A percentile compares a stretch with the other conserved stretches of the same genome.
Evolutionary conservation across 768 basidiomycete species (phyloP).

Genomic region (Suillus ampliporus): DNA sequence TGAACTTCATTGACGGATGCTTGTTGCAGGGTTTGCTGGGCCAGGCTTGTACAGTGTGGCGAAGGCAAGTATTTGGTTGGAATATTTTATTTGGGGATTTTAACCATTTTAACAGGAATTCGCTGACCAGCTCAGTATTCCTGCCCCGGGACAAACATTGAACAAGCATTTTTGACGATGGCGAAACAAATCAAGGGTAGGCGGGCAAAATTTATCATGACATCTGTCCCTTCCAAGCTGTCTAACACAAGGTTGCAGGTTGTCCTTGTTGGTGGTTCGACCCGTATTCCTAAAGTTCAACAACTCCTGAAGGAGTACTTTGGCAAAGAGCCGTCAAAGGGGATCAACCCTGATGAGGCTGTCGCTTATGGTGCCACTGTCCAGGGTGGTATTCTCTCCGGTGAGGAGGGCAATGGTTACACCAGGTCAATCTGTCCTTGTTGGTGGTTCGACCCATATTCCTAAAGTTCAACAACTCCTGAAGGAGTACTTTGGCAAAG

Average conservation of each 20-base stretch:
- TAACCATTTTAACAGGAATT: slow-evolving; percentile 66
- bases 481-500: slow-evolving; percentile 98
- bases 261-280: slow-evolving; percentile 95
- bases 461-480: slow-evolving; percentile 99
- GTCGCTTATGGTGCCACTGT: slow-evolving; percentile 99
- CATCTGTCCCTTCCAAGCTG: background rate
- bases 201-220: too few species aligned
- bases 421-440: too few species aligned
- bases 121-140: slow-evolving; percentile 90
- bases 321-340: slow-evolving; percentile 96
- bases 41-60: slow-evolving; percentile 84
- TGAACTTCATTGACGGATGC: slow-evolving; percentile 1
- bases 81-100: background rate
- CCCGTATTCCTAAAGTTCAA: slow-evolving; percentile 99
- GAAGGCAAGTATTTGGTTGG: slow-evolving; percentile 55
- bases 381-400: slow-evolving; percentile 97
- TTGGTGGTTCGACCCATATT: slow-evolving; percentile 98
- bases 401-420: slow-evolving; percentile 91
- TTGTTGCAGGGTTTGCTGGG: too few species aligned
- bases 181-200: too few species aligned
- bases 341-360: slow-evolving; percentile 99
- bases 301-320: slow-evolving; percentile 98
- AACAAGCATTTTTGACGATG: too few species aligned
- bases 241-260: slow-evolving; percentile 46
- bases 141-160: slow-evolving; percentile 73